Percentiles rank a stretch among this genome's conserved stretches.
Conservation (phyloP, 73 alveolate genomes). For the Uronychia binucleata region DNA sequence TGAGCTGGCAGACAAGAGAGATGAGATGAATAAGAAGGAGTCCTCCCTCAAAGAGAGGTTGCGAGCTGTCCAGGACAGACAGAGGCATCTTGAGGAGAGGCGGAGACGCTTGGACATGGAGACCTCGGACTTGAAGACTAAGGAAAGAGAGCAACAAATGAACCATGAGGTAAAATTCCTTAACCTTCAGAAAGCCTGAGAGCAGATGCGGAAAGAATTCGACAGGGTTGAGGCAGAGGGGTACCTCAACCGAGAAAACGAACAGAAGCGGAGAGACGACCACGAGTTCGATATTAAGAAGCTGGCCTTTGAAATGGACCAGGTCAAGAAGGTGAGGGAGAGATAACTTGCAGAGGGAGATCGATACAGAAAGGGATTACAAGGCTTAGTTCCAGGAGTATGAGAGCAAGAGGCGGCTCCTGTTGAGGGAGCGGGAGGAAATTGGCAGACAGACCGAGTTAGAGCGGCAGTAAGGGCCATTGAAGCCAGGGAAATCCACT, state of each 20-base stretch:
- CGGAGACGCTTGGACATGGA: constrained; percentile 1
- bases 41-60: constrained; percentile 4
- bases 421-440: neutral
- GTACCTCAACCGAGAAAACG: neutral
- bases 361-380: neutral
- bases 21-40: neutral
- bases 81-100: neutral
- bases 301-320: neutral
- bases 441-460: neutral
- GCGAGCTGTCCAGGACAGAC: constrained; percentile 4
- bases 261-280: neutral
- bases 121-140: neutral
- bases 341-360: neutral
- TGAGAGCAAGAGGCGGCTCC: constrained; percentile 13
- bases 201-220: neutral
- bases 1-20: neutral
- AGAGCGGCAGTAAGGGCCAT: neutral
- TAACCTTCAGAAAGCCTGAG: neutral
- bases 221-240: neutral
- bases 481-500: neutral
- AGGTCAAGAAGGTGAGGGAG: neutral
- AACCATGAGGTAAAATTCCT: neutral
- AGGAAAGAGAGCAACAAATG: neutral
- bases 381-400: neutral
- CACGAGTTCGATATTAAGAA: neutral